Conservation (phyloP, 208 protist genomes). For the Leptomonas pyrrhocoris region DNA sequence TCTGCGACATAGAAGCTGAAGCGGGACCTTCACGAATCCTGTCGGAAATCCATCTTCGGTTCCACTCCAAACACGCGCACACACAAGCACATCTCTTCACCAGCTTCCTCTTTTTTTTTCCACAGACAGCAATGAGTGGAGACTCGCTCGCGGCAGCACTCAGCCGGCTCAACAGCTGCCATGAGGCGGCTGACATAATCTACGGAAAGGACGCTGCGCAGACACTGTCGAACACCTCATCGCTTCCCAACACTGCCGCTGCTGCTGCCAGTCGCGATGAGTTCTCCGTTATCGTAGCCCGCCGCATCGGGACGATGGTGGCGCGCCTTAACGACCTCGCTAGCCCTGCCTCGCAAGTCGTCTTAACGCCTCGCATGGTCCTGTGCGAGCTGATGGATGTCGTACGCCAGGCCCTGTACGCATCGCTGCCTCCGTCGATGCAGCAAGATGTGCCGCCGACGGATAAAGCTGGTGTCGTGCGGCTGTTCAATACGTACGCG, state of each 20-base stretch:
- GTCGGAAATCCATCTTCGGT: too few relatives aligned
- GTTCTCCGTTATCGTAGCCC: conserved; percentile 44
- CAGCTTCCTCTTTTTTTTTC: too few relatives aligned
- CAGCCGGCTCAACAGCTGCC: conserved; percentile 16
- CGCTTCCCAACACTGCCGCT: background rate
- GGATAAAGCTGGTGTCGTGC: conserved; percentile 16
- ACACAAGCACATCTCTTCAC: too few relatives aligned
- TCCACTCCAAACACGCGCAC: too few relatives aligned
- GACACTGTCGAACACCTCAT: background rate
- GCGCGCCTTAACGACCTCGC: conserved; percentile 49
- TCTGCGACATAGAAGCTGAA: too few relatives aligned
- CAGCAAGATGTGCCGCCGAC: conserved; percentile 15
- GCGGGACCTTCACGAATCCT: too few relatives aligned
- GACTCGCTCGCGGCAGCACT: conserved; percentile 9
- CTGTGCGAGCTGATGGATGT: conserved; percentile 59
- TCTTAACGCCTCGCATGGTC: conserved; percentile 48
- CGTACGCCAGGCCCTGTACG: conserved; percentile 47
- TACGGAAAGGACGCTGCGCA: conserved; percentile 23
- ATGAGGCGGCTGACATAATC: conserved; percentile 26
- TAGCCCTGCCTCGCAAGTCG: conserved; percentile 24
- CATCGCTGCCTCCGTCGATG: conserved; percentile 32
- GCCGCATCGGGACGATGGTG: conserved; percentile 56
- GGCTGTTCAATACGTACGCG: conserved; percentile 26
- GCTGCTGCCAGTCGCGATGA: conserved; percentile 5
- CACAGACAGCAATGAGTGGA: conserved; percentile 4